Evolutionary conservation across 441 rosid species (phyloP).

Genomic region (Gossypium trilobum): DNA sequence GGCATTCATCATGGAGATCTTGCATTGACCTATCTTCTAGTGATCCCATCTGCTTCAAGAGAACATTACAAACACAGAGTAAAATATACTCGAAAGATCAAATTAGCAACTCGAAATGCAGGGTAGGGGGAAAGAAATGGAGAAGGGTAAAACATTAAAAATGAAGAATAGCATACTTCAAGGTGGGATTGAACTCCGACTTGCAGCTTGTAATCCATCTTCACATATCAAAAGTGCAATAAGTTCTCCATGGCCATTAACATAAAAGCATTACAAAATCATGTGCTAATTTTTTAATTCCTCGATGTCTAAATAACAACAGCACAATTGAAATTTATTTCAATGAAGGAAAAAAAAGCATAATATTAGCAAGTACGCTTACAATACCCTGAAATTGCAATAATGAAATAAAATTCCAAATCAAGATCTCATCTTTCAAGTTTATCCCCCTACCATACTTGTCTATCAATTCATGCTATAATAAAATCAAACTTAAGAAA

Average conservation of each 20-base stretch:
- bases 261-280: neutral
- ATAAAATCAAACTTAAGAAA: neutral
- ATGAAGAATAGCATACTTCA: slow-evolving; percentile 41
- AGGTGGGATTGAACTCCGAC: slow-evolving; percentile 38
- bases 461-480: neutral
- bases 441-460: neutral
- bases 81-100: neutral
- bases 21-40: slow-evolving; percentile 29
- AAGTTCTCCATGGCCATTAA: slow-evolving; percentile 11
- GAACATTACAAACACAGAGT: slow-evolving; percentile 7
- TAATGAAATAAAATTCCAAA: neutral
- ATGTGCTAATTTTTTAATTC: neutral
- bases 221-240: slow-evolving; percentile 7
- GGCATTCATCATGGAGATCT: slow-evolving; percentile 45
- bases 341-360: neutral
- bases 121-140: neutral
- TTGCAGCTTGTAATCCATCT: slow-evolving; percentile 43
- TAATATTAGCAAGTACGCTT: neutral
- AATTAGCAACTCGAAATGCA: neutral
- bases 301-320: neutral
- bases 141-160: neutral
- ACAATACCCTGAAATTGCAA: neutral
- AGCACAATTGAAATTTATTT: neutral
- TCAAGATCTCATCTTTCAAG: slow-evolving; percentile 2
- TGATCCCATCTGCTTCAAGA: slow-evolving; percentile 63